Percentiles rank a stretch among this genome's conserved stretches.
phyloP scores from a whole-genome alignment of 23 red algal genomes.

The Cyanidium caldarium region DNA sequence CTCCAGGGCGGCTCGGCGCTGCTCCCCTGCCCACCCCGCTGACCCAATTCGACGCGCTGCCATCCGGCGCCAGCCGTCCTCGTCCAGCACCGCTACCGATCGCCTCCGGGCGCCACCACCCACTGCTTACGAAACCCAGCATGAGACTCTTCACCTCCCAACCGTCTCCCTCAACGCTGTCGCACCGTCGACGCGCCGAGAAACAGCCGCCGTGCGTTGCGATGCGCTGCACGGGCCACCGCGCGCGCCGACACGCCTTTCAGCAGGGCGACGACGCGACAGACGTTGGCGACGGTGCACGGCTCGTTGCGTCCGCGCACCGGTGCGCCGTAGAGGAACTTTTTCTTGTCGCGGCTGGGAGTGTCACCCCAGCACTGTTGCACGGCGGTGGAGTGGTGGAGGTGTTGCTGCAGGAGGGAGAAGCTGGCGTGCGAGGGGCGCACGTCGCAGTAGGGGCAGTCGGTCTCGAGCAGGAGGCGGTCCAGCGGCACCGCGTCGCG shows the following conservation, averaged over 20 bases:
- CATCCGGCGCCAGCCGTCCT: too few relatives aligned
- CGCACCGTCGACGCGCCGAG: too few relatives aligned
- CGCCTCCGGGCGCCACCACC: too few relatives aligned
- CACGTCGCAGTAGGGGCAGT: conserved; percentile 84
- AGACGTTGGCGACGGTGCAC: conserved; percentile 69
- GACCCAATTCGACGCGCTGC: too few relatives aligned
- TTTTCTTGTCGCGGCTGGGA: conserved; percentile 45
- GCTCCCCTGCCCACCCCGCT: too few relatives aligned
- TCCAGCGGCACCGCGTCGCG: conserved; percentile 46
- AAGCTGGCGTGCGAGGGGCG: conserved; percentile 67
- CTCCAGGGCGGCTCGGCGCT: too few relatives aligned
- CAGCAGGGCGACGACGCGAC: conserved; percentile 49
- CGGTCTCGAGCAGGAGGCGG: conserved; percentile 86
- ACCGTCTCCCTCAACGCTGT: too few relatives aligned
- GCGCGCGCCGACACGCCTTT: conserved; percentile 36
- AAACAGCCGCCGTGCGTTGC: conserved; percentile 22
- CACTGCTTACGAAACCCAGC: too few relatives aligned
- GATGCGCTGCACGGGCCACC: conserved; percentile 42
- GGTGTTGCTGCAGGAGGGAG: conserved; percentile 11
- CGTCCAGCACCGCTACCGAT: too few relatives aligned
- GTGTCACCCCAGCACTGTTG: not conserved
- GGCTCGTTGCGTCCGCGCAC: conserved; percentile 82
- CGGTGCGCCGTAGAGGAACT: conserved; percentile 22
- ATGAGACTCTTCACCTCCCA: too few relatives aligned
- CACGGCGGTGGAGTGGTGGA: not conserved